Conservation (phyloP, 805 yeast genomes). For the Teunomyces aglyptinius region DNA sequence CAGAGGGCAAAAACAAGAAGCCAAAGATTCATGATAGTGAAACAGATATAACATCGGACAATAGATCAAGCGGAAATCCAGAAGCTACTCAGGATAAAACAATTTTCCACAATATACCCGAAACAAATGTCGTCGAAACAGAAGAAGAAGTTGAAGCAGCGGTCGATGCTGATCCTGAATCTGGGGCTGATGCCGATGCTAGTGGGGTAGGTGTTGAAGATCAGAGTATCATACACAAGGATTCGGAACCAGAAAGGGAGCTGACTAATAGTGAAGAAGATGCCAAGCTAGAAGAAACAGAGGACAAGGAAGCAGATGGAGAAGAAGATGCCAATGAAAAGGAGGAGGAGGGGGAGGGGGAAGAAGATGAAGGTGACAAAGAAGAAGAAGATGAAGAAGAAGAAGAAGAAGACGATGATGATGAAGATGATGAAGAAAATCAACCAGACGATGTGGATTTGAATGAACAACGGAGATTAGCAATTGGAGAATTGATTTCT, state of each 20-base stretch:
- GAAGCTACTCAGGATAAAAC: background rate
- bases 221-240: slow-evolving; percentile 23
- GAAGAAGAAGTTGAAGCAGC: slow-evolving; percentile 82
- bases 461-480: slow-evolving; percentile 52
- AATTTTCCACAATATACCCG: too few species aligned
- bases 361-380: slow-evolving; percentile 10
- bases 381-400: slow-evolving; percentile 10
- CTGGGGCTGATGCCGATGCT: slow-evolving; percentile 58
- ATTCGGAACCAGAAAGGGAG: background rate
- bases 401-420: slow-evolving; percentile 7
- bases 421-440: slow-evolving; percentile 9
- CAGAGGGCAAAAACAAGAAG: slow-evolving; percentile 1
- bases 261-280: slow-evolving; percentile 4
- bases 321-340: slow-evolving; percentile 11
- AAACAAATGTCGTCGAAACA: background rate
- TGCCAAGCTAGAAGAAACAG: slow-evolving; percentile 7
- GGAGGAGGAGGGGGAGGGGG: slow-evolving; percentile 9
- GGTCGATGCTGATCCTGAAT: slow-evolving; percentile 68
- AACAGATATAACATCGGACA: background rate
- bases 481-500: slow-evolving; percentile 68
- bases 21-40: background rate
- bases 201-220: slow-evolving; percentile 83
- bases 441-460: slow-evolving; percentile 16
- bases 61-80: background rate
- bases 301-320: slow-evolving; percentile 9